Percentiles rank a stretch among this genome's conserved stretches.
phyloP scores from a whole-genome alignment of 345 rosid species.

The Euphorbia lathyris region DNA sequence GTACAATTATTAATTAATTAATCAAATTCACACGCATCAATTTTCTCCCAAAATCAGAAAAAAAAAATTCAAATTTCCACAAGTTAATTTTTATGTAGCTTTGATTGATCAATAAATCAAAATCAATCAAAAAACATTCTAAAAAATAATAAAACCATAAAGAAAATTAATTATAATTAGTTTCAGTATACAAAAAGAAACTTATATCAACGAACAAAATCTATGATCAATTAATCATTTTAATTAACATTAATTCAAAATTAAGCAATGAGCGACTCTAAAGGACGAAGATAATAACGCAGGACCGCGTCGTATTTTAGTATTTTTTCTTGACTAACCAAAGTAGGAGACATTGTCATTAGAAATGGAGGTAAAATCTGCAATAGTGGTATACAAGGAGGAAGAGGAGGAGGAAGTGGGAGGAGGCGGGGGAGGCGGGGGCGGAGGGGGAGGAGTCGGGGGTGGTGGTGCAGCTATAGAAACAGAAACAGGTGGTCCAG shows the following conservation, averaged over 20 bases:
- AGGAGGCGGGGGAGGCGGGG: constrained; percentile 36
- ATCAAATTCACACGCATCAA: not conserved
- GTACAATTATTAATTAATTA: not conserved
- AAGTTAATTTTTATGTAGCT: not conserved
- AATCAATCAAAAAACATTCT: not conserved
- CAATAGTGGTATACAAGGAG: constrained; percentile 38
- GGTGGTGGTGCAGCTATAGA: constrained; percentile 44
- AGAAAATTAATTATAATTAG: constrained; percentile 12
- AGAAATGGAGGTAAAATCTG: constrained; percentile 58
- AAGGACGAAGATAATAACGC: no score
- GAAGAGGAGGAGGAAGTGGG: constrained; percentile 48
- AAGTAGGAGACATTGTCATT: constrained; percentile 70
- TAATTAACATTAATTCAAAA: constrained; percentile 12
- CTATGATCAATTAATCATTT: constrained; percentile 17
- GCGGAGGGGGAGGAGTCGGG: constrained; percentile 32
- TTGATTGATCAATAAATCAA: not conserved
- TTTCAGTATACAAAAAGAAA: constrained; percentile 12
- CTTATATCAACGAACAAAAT: constrained; percentile 29
- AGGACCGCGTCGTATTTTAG: no score
- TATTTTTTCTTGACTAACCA: constrained; percentile 35
- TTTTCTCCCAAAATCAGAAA: not conserved
- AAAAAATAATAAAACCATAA: constrained; percentile 16
- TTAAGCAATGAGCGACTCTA: no score
- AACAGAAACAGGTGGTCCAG: constrained; percentile 53
- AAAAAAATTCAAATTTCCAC: not conserved